Conservation (phyloP, 1,284 basidiomycete genomes). For the Bjerkandera adusta region DNA sequence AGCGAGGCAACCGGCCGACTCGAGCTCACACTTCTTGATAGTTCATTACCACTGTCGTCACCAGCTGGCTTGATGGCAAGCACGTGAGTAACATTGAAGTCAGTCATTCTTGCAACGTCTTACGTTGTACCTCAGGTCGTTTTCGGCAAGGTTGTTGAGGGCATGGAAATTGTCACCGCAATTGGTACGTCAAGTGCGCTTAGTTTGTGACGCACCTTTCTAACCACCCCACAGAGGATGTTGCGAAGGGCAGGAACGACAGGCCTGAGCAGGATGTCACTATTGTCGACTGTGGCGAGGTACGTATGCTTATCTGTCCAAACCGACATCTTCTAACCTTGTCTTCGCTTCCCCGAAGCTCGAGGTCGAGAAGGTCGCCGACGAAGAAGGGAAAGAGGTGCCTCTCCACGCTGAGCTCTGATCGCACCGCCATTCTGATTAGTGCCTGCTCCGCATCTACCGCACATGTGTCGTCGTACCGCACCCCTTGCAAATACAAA, state of each 20-base stretch:
- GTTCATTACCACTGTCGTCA: slow-evolving; percentile 83
- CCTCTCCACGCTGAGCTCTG: slow-evolving; percentile 91
- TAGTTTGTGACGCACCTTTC: neutral
- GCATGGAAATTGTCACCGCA: slow-evolving; percentile 77
- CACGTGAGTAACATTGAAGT: slow-evolving; percentile 47
- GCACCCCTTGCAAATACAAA: slow-evolving; percentile 42
- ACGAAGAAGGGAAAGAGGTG: slow-evolving; percentile 81
- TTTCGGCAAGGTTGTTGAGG: slow-evolving; percentile 88
- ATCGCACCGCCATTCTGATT: slow-evolving; percentile 24
- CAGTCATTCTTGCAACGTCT: no score
- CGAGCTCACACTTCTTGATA: slow-evolving; percentile 30
- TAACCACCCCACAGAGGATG: slow-evolving; percentile 62
- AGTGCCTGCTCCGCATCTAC: slow-evolving; percentile 39
- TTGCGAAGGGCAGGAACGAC: slow-evolving; percentile 66
- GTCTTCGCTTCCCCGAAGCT: slow-evolving; percentile 43
- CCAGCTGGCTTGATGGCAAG: slow-evolving; percentile 75
- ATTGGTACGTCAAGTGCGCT: slow-evolving; percentile 55
- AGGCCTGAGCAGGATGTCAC: slow-evolving; percentile 71
- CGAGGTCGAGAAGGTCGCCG: slow-evolving; percentile 54
- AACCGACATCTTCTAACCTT: neutral
- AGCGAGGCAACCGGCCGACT: neutral
- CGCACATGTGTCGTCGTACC: slow-evolving; percentile 32
- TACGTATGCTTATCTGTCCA: slow-evolving; percentile 33
- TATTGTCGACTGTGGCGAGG: slow-evolving; percentile 84
- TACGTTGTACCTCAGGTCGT: slow-evolving; percentile 51